These are phyloP conservation scores for Naegleria fowleri DNA, from an alignment of 208 protist species.

Conservation along the genomic window DNA sequence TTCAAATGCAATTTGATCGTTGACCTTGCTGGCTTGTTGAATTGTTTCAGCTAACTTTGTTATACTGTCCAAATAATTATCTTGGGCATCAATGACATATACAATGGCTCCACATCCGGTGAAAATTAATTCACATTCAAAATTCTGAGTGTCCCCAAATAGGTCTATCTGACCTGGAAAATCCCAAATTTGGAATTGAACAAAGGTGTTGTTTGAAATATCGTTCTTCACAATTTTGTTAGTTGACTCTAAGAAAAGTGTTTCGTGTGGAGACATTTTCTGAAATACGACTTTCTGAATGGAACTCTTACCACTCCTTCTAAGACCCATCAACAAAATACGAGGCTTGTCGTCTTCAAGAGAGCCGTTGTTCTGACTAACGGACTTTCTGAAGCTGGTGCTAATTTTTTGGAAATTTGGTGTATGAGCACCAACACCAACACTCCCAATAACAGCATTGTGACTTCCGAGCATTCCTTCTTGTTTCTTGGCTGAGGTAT, in stretches of 20 bases:
- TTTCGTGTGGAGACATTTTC: constrained; percentile 83
- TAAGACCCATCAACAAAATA: constrained; percentile 66
- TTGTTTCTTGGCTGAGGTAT: background rate
- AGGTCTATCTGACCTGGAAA: constrained; percentile 76
- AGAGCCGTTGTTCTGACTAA: background rate
- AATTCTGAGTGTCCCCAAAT: constrained; percentile 53
- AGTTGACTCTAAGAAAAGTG: constrained; percentile 75
- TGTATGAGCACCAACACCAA: background rate
- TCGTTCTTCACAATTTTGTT: constrained; percentile 63
- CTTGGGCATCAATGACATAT: constrained; percentile 73
- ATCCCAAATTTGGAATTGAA: constrained; percentile 85
- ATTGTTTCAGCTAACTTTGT: constrained; percentile 54
- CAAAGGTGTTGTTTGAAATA: constrained; percentile 70
- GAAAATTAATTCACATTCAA: constrained; percentile 65
- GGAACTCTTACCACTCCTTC: constrained; percentile 67
- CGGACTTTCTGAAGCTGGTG: background rate
- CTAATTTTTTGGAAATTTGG: background rate
- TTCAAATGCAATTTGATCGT: constrained; percentile 68
- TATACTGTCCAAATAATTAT: constrained; percentile 56
- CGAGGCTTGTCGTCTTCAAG: constrained; percentile 54
- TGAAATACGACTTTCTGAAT: constrained; percentile 84
- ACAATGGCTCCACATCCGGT: constrained; percentile 63
- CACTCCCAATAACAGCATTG: background rate
- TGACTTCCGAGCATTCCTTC: background rate
- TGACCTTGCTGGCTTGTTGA: constrained; percentile 55